Percentiles rank a stretch among this genome's conserved stretches.
These are phyloP conservation scores for Pichia sp. DNA, from an alignment of 1,139 yeast species.

Conservation along the genomic window DNA sequence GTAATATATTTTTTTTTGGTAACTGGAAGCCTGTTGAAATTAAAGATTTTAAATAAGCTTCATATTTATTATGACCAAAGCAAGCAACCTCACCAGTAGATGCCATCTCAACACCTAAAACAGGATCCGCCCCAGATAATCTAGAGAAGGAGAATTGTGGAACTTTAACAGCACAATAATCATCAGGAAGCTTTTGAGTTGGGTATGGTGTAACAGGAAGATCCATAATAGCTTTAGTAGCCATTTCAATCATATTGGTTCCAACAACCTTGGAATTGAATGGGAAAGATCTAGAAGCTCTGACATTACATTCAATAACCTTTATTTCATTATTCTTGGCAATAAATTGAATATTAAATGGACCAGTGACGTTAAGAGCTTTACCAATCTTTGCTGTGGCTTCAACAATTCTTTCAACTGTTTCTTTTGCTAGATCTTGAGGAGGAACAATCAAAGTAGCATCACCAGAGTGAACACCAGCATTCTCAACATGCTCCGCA, in stretches of 20 bases:
- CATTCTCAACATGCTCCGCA: constrained; percentile 97
- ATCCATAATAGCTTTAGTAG: constrained; percentile 93
- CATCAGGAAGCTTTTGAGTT: constrained; percentile 77
- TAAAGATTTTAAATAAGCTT: constrained; percentile 92
- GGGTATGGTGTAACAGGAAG: constrained; percentile 86
- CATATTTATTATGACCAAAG: constrained; percentile 92
- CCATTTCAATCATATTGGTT: constrained; percentile 93
- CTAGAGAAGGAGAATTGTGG: constrained; percentile 98
- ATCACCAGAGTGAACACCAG: constrained; percentile 99
- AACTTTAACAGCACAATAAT: constrained; percentile 94
- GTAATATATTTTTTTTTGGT: constrained; percentile 89
- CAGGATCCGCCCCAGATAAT: constrained; percentile 97
- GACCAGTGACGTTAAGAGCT: constrained; percentile 96
- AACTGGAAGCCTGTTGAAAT: constrained; percentile 91
- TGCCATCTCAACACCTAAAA: constrained; percentile 98
- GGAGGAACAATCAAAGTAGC: constrained; percentile 97
- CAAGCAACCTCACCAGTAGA: constrained; percentile 99
- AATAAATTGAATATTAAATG: constrained; percentile 93
- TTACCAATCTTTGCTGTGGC: constrained; percentile 96
- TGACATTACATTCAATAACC: constrained; percentile 97
- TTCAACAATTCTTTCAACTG: constrained; percentile 82
- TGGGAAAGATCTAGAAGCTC: constrained; percentile 98
- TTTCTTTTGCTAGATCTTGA: constrained; percentile 88
- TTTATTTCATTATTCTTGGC: constrained; percentile 60
- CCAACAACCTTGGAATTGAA: constrained; percentile 97